Conservation (phyloP, 2,329 filamentous ascomycete species). For the Trichoderma koningiopsis region DNA sequence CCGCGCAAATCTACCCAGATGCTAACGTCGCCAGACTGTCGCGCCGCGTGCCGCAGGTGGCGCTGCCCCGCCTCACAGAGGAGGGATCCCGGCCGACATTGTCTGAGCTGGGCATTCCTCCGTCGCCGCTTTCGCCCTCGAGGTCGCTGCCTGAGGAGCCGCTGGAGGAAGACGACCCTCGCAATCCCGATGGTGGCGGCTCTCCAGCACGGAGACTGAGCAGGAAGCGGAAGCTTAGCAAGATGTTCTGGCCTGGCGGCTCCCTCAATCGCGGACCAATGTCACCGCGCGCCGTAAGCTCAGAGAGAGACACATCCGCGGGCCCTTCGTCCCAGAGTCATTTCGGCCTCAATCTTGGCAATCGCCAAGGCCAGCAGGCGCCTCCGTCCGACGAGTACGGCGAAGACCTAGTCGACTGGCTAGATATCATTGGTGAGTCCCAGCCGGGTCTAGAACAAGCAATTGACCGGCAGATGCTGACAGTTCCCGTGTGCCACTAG, state of each 20-base stretch:
- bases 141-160: conserved; percentile 34
- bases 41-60: conserved; percentile 37
- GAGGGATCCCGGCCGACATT: conserved; percentile 42
- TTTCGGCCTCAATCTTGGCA: neutral
- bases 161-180: neutral
- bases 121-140: conserved; percentile 33
- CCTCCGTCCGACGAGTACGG: conserved; percentile 40
- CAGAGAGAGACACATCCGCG: neutral
- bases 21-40: conserved; percentile 34
- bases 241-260: conserved; percentile 35
- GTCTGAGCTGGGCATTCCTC: conserved; percentile 37
- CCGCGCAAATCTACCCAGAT: conserved; percentile 28
- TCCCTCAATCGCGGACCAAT: conserved; percentile 24
- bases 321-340: neutral
- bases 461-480: conserved; percentile 21
- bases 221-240: conserved; percentile 33
- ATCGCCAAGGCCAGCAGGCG: neutral
- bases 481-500: conserved; percentile 46
- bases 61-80: conserved; percentile 45
- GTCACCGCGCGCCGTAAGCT: neutral
- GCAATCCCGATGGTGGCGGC: conserved; percentile 13
- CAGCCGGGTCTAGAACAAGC: neutral
- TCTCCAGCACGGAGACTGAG: conserved; percentile 25
- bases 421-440: conserved; percentile 44
- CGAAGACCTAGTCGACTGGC: conserved; percentile 44